A percentile compares a stretch with the other conserved stretches of the same genome.
Conservation (phyloP, 1,139 yeast genomes). For the Lodderomyces oxycetoniae region DNA sequence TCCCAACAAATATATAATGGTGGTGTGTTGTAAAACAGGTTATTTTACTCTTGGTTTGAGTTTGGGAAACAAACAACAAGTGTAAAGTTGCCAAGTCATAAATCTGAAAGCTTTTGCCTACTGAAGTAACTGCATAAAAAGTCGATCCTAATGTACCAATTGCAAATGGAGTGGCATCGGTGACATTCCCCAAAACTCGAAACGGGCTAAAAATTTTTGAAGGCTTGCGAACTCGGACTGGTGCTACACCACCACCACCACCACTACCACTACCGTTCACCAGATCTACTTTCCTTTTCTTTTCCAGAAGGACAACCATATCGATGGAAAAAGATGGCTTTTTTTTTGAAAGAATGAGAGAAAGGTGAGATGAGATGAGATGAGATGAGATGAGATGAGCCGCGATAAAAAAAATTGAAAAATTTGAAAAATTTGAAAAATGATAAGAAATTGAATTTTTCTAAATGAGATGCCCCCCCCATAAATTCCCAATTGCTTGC, state of each 20-base stretch:
- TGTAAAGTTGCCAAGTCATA: conserved; percentile 89
- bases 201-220: conserved; percentile 45
- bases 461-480: neutral
- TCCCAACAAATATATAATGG: conserved; percentile 80
- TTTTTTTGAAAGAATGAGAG: no score
- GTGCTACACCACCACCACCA: no score
- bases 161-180: conserved; percentile 80
- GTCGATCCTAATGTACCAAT: conserved; percentile 85
- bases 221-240: no score
- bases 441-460: neutral
- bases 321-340: no score
- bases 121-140: conserved; percentile 83
- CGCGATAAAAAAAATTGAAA: neutral
- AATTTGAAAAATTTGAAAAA: neutral
- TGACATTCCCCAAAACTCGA: conserved; percentile 58
- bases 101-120: conserved; percentile 86
- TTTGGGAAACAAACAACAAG: conserved; percentile 78
- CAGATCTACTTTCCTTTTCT: conserved; percentile 25
- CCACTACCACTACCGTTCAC: no score
- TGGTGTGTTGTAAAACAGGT: conserved; percentile 73
- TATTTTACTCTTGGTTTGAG: conserved; percentile 67
- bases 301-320: conserved; percentile 31
- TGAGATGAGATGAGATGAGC: conserved; percentile 1
- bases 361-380: no score
- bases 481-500: neutral